Percentiles rank a stretch among this genome's conserved stretches.
phyloP scores from a whole-genome alignment of 768 basidiomycete species.

The Mycena galopus region DNA sequence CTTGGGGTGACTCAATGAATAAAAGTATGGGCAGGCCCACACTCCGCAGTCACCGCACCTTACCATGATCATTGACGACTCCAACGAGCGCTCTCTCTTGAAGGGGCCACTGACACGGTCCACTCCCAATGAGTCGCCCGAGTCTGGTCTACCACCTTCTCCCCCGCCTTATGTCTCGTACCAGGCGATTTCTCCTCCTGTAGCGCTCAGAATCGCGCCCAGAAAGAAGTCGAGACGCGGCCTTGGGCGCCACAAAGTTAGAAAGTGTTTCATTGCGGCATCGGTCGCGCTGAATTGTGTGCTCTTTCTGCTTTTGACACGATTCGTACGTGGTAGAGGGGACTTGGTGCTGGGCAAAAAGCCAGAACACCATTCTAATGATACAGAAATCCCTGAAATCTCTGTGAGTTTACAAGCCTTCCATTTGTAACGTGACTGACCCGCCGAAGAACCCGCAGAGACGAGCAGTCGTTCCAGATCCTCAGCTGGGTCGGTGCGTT shows the following conservation, averaged over 20 bases:
- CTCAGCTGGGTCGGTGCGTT: constrained; percentile 28
- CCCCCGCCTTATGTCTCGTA: constrained; percentile 36
- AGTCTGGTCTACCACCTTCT: not conserved
- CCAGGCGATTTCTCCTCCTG: constrained; percentile 24
- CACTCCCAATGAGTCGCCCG: not conserved
- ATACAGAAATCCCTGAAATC: not conserved
- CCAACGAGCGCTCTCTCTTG: constrained; percentile 11
- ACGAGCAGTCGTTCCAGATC: constrained; percentile 20
- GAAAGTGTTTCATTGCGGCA: constrained; percentile 14
- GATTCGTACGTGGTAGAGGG: not conserved
- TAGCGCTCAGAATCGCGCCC: constrained; percentile 11
- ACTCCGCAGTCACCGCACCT: constrained; percentile 8
- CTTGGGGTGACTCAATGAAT: too few relatives aligned
- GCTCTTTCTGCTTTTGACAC: constrained; percentile 16
- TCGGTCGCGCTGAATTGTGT: constrained; percentile 30
- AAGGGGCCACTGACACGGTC: constrained; percentile 2
- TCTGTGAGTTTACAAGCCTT: not conserved
- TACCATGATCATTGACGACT: constrained; percentile 35
- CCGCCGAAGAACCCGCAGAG: not conserved
- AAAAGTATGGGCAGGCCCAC: not conserved
- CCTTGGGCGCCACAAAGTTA: not conserved
- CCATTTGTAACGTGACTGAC: not conserved
- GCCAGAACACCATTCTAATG: not conserved
- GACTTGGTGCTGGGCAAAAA: not conserved
- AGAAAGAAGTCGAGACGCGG: constrained; percentile 16